Evolutionary conservation across 2,329 filamentous ascomycete species (phyloP), one percentile per base, ranked within the genome.

Genomic region (Furcasterigmium sp.): DNA sequence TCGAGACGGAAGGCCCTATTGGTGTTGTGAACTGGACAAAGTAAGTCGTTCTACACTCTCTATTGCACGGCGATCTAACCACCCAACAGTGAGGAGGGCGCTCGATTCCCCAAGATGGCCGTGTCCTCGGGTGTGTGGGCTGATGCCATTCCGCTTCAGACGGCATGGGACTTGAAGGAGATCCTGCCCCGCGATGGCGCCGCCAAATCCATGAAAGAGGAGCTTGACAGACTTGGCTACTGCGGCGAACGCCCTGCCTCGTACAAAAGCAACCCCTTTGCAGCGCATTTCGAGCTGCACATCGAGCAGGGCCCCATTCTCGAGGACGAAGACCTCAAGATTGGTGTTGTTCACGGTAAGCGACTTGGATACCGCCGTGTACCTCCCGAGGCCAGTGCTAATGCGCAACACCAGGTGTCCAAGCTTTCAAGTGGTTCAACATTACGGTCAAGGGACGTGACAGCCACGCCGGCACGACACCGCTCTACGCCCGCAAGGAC

Each of bases 11-110:
- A 38, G 85, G 79, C 35, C 82, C 83, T 2, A 73, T 90, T 0
- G 85, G 85, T 1, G 78, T 90, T 1, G 78, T 91, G 2, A 88
- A 90, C 55, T 88, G 84, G 84, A 89, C 84, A 2, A 87, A 87
- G 72, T 77, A 56, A 44, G 65, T 46, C n/a, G n/a, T n/a, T n/a
- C n/a, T n/a, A n/a, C n/a, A n/a, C n/a, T 6, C 8, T 13, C n/a
- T 7, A 28, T n/a, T n/a, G 14, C n/a, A 6, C 29, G 29, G 29
- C 5, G 10, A 29, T 39, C 48, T 55, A 10, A 3, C 8, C 4
- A 5, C 17, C 14, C 14, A 23, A 45, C 18, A 85, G 81, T 56
- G 87, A 91, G 65, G 87, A 93, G 65, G 87, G 87, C 3, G 86
- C 86, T 2, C 76, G 87, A 0, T 91, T 91, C 51, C 85, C 86